Evolutionary conservation across 352 stramenopile genomes (phyloP), one percentile per base, ranked within the genome.

Genomic region (Globisporangium radiosum): DNA sequence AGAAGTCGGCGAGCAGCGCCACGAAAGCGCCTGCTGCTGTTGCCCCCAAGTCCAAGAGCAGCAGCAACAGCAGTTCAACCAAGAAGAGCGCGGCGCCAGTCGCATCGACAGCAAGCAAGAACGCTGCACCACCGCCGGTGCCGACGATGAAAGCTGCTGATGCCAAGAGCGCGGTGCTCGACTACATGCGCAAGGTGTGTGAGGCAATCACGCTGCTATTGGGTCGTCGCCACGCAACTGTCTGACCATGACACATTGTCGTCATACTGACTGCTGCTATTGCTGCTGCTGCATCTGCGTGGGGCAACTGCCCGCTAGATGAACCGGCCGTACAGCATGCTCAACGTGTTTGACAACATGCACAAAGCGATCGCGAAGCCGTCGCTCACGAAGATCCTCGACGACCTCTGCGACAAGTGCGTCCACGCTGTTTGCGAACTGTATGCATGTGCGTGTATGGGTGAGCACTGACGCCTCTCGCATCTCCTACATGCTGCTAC

Each of bases 281-380:
- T 45, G 19, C n/a, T 43, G 5, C 7, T 52, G 17, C 14, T 59
- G 37, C 58, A 52, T 60, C 48, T 53, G 7, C n/a, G 9, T 15
- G n/a, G 4, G 25, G 4, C 5, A n/a, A 13, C 38, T 5, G 7
- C 25, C n/a, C 0, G 9, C 8, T 39, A 91, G 82, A 88, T 72
- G 1, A 93, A 93, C 64, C 77, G 84, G 7, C 81, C 84, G 56
- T 93, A 91, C 66, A 93, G 81, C 67, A 65, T 91, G 63, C 69
- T 93, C 8, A 93, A 93, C 69, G 78, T 93, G 59, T 93, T 90
- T 57, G 83, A 91, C 57, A 93, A 93, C 60, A 67, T 93, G 68
- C 84, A 93, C 56, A 73, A 76, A 19, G 76, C 62, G 8, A 85
- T 93, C 55, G 75, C 78, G 40, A 91, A 93, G 61, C 69, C 77